A percentile compares a stretch with the other conserved stretches of the same genome.
Conservation (phyloP, 2,329 filamentous ascomycete genomes). For the Ambrosiella cleistominuta region DNA sequence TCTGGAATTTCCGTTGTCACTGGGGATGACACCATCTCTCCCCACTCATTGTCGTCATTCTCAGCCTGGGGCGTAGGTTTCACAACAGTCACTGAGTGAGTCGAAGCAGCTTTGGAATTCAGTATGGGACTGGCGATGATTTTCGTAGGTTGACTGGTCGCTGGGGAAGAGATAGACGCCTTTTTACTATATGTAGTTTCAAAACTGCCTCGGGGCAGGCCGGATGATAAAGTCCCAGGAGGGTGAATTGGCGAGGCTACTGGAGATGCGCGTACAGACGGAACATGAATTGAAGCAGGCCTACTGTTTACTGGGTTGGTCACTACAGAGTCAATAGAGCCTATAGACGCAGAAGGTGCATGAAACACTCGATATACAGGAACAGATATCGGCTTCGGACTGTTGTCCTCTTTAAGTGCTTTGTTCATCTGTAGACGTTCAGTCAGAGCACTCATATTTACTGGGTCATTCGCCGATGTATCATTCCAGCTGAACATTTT, state of each 20-base stretch:
- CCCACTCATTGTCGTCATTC: constrained; percentile 38
- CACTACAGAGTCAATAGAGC: neutral
- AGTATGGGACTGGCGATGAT: neutral
- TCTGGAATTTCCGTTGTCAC: neutral
- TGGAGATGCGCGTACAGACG: neutral
- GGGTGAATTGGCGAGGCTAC: neutral
- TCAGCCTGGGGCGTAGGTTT: neutral
- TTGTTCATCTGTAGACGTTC: constrained; percentile 12
- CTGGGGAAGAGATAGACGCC: neutral
- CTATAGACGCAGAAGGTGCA: constrained; percentile 5
- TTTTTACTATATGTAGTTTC: neutral
- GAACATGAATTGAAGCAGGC: neutral
- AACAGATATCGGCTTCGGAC: constrained; percentile 5
- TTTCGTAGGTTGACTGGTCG: neutral
- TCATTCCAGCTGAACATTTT: constrained; percentile 16
- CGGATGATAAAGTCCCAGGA: neutral
- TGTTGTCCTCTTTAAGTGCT: constrained; percentile 22
- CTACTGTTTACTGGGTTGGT: neutral
- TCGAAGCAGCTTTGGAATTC: neutral
- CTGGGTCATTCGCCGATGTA: constrained; percentile 13
- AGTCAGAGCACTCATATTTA: constrained; percentile 13
- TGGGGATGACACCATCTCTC: constrained; percentile 34
- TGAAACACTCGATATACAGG: constrained; percentile 15
- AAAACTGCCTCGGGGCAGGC: neutral
- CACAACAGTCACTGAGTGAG: neutral